Base-by-base conservation (phyloP, 2,329 filamentous ascomycete genomes). In the Colletotrichum karsti region DNA sequence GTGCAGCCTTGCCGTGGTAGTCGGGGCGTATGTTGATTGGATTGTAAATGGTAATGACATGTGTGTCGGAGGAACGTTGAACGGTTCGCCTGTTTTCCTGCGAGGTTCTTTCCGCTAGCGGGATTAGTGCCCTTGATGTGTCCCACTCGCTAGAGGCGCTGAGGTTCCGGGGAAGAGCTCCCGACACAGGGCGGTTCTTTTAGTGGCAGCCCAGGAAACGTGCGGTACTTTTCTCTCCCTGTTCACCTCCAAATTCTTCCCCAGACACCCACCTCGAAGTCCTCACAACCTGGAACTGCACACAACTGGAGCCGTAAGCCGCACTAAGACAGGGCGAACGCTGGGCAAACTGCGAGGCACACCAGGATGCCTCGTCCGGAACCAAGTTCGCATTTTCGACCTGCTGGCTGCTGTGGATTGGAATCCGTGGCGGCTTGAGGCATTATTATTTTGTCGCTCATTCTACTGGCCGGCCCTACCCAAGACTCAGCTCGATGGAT, bases 341-440 rank as follows among this genome's bases (percentile, higher is more conserved):
- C 28, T 63, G 51, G 64, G 64, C 64, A 67, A 53, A 51, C 60
- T 46, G 61, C 46, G 46, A 67, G 64, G 64, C 64, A 53, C 59
- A 67, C 64, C 54, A 33, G 53, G 53, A 54, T 53, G 51, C 60
- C 60, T 67, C 53, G 51, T 64, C 53, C 2, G 7, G 20, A 30
- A 18, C 30, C 24, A 30, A 3, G 30, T 54, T 30, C 30, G 22
- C 26, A 12, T 28, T 56, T 35, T n/a, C 10, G 12, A n/a, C n/a
- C n/a, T n/a, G n/a, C n/a, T n/a, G n/a, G n/a, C n/a, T 35, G 10
- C 33, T 8, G 5, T 35, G 33, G 30, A 20, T 37, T 15, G 39
- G 24, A 41, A 50, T 54, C 30, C 51, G n/a, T n/a, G n/a, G n/a
- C n/a, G 22, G 46, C 26, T 22, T 53, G 60, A 39, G 60, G 60